These are phyloP conservation scores for Crepidotus variabilis DNA, from an alignment of 768 basidiomycete genomes.

Conservation along the genomic window DNA sequence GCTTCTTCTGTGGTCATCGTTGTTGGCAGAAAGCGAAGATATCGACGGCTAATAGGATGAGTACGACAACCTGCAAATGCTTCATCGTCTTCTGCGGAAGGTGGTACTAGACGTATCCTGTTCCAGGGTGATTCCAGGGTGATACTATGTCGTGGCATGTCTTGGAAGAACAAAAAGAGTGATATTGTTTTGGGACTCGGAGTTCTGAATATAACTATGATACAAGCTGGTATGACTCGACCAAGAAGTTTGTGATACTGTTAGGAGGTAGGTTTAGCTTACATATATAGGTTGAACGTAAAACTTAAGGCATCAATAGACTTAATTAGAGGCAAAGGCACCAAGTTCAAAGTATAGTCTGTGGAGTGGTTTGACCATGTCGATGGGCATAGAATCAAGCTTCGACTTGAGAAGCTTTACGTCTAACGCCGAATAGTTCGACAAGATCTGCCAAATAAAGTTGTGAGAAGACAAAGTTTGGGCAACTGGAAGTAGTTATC, in stretches of 20 bases:
- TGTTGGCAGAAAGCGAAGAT: constrained; percentile 36
- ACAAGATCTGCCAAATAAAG: constrained; percentile 45
- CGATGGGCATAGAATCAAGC: not conserved
- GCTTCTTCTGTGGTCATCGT: constrained; percentile 31
- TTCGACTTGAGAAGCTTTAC: constrained; percentile 15
- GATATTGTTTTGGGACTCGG: too few relatives aligned
- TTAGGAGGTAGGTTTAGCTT: too few relatives aligned
- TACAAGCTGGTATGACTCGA: too few relatives aligned
- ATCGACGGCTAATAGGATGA: constrained; percentile 33
- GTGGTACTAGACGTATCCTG: constrained; percentile 30
- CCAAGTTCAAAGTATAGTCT: not conserved
- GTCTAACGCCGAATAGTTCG: constrained; percentile 34
- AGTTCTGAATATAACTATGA: too few relatives aligned
- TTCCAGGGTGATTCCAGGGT: constrained; percentile 29
- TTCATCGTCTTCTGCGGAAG: constrained; percentile 31
- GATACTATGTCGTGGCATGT: constrained; percentile 27
- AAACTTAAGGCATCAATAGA: too few relatives aligned
- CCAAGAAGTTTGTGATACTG: too few relatives aligned
- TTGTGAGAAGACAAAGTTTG: not conserved
- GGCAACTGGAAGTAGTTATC: constrained; percentile 3
- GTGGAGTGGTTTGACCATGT: not conserved
- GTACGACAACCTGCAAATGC: constrained; percentile 30
- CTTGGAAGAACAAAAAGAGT: too few relatives aligned
- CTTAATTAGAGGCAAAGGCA: not conserved
- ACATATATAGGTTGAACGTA: too few relatives aligned